Percentiles rank a stretch among this genome's conserved stretches.
Evolutionary conservation across 2,329 filamentous ascomycete genomes (phyloP).

Genomic region (Graphilbum fragrans): DNA sequence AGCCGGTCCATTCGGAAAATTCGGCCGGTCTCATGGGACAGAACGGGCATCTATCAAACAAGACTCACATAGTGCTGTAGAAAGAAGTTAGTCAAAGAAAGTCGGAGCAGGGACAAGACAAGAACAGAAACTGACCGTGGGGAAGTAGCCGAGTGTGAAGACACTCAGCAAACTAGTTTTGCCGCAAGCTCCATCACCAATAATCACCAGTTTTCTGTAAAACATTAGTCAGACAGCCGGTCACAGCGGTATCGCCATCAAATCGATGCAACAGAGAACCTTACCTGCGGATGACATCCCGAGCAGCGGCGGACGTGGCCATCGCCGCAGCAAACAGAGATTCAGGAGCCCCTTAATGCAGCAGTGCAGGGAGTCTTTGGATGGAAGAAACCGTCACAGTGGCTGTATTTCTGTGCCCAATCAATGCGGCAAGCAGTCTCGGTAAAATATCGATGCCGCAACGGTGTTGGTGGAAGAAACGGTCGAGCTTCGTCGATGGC

Average conservation of each 20-base stretch:
- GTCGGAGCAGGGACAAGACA: background rate
- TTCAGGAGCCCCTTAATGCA: too few relatives aligned
- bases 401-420: too few relatives aligned
- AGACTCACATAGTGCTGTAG: slow-evolving; percentile 46
- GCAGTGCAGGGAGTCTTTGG: too few relatives aligned
- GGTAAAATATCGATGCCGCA: too few relatives aligned
- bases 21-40: too few relatives aligned
- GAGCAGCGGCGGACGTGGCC: slow-evolving; percentile 19
- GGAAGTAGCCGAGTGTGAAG: slow-evolving; percentile 96
- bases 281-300: slow-evolving; percentile 26
- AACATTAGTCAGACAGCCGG: background rate
- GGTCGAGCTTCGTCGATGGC: too few relatives aligned
- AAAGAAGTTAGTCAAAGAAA: background rate
- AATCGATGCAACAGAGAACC: background rate
- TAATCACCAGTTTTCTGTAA: slow-evolving; percentile 84
- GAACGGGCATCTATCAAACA: background rate
- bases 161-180: slow-evolving; percentile 97
- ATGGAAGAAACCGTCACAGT: too few relatives aligned
- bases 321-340: slow-evolving; percentile 13
- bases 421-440: too few relatives aligned
- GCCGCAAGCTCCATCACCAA: slow-evolving; percentile 92
- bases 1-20: too few relatives aligned
- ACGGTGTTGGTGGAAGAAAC: too few relatives aligned
- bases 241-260: background rate
- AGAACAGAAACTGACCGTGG: slow-evolving; percentile 57